These are phyloP conservation scores for Paecilomyces niveus DNA, from an alignment of 2,329 filamentous ascomycete genomes.

Conservation along the genomic window DNA sequence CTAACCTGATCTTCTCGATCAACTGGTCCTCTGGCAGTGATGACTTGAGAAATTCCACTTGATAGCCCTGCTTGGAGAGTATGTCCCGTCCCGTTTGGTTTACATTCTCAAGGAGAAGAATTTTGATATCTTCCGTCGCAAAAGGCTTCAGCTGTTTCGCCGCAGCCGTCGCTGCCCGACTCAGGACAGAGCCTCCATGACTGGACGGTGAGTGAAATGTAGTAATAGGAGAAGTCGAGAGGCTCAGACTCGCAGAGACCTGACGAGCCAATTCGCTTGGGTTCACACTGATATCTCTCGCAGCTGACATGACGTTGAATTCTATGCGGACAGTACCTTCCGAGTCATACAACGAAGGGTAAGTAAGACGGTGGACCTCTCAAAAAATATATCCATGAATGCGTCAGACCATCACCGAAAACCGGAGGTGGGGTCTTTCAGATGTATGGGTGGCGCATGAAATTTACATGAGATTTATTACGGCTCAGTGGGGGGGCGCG, in stretches of 20 bases:
- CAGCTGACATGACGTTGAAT: slow-evolving; percentile 12
- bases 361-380: neutral
- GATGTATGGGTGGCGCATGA: neutral
- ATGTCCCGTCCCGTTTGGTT: slow-evolving; percentile 85
- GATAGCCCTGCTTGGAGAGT: slow-evolving; percentile 78
- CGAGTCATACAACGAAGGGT: neutral
- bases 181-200: slow-evolving; percentile 45
- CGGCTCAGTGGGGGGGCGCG: neutral
- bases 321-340: neutral
- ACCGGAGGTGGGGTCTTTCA: neutral
- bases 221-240: slow-evolving; percentile 68
- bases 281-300: slow-evolving; percentile 28
- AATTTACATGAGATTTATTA: neutral
- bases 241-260: slow-evolving; percentile 54
- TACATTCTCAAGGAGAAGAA: slow-evolving; percentile 90
- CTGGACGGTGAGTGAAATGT: slow-evolving; percentile 70
- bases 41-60: slow-evolving; percentile 85
- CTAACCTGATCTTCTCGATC: slow-evolving; percentile 90
- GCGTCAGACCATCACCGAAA: neutral
- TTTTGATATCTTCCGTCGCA: slow-evolving; percentile 92
- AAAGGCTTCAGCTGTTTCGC: slow-evolving; percentile 87
- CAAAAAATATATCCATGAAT: neutral
- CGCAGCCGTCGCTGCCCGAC: slow-evolving; percentile 37
- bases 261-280: slow-evolving; percentile 29
- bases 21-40: slow-evolving; percentile 88